Evolutionary conservation across 805 yeast species (phyloP).

Genomic region (Candida vaughaniae): DNA sequence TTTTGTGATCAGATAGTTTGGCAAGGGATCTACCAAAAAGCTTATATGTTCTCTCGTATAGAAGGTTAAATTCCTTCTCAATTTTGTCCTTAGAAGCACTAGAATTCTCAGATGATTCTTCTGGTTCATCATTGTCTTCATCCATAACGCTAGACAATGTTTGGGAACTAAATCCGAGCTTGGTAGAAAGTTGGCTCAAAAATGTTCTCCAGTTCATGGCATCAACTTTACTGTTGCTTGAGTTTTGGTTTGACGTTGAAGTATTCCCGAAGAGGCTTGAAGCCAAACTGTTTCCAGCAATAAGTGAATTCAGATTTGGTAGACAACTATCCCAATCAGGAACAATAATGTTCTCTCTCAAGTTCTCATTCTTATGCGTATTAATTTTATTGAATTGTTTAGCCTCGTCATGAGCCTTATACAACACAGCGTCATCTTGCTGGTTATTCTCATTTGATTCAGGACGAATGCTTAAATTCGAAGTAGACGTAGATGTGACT

Average conservation of each 20-base stretch:
- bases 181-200: constrained; percentile 31
- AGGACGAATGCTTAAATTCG: neutral
- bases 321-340: constrained; percentile 43
- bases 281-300: constrained; percentile 11
- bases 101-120: constrained; percentile 9
- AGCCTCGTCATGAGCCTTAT: constrained; percentile 42
- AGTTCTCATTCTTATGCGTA: constrained; percentile 45
- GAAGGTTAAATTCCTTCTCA: constrained; percentile 31
- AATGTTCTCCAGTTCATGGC: constrained; percentile 36
- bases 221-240: constrained; percentile 25
- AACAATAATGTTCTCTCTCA: constrained; percentile 38
- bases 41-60: constrained; percentile 36
- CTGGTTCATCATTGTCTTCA: constrained; percentile 9
- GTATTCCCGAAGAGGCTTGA: constrained; percentile 24
- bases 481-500: constrained; percentile 26
- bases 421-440: constrained; percentile 43
- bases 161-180: constrained; percentile 35
- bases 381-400: constrained; percentile 40
- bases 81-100: constrained; percentile 17
- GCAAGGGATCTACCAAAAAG: constrained; percentile 38
- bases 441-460: constrained; percentile 8
- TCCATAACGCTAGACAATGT: constrained; percentile 26
- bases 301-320: constrained; percentile 23
- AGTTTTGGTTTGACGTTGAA: constrained; percentile 23
- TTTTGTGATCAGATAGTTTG: constrained; percentile 33